These are phyloP conservation scores for Trichophyton benhamiae DNA, from an alignment of 2,329 filamentous ascomycete genomes.

Conservation along the genomic window DNA sequence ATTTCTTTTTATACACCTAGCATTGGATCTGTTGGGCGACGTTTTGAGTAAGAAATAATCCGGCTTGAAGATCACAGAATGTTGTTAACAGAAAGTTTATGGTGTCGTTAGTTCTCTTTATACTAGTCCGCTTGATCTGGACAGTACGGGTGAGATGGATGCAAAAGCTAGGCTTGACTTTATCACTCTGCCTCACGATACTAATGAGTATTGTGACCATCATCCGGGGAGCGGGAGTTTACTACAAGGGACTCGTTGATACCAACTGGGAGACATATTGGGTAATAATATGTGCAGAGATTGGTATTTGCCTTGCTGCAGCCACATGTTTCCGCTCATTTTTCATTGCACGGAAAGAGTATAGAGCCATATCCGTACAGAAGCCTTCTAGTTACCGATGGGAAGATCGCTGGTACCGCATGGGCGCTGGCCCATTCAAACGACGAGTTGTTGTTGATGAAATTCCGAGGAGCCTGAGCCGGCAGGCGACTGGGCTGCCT, in stretches of 20 bases:
- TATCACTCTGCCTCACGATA: constrained; percentile 1
- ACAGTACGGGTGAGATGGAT: constrained; percentile 1
- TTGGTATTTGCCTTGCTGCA: background rate
- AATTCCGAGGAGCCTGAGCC: background rate
- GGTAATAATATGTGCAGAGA: constrained; percentile 2
- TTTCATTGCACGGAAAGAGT: background rate
- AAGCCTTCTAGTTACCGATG: background rate
- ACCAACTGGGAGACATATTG: background rate
- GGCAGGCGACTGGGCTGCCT: background rate
- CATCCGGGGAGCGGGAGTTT: background rate
- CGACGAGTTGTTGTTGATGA: background rate
- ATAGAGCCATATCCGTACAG: background rate
- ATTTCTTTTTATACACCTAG: constrained; percentile 1
- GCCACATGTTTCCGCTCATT: background rate
- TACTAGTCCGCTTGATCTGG: background rate
- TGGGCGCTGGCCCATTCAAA: background rate
- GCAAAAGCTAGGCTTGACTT: background rate
- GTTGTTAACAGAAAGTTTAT: background rate
- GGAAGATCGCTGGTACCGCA: background rate
- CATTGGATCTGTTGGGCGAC: background rate
- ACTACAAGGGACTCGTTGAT: constrained; percentile 1
- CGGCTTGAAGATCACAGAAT: background rate
- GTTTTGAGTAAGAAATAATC: background rate
- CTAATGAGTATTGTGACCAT: constrained; percentile 4
- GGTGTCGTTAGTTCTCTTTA: background rate